Evolutionary conservation across 306 rosid species (phyloP).

Genomic region (Gastrolobium bilobum): DNA sequence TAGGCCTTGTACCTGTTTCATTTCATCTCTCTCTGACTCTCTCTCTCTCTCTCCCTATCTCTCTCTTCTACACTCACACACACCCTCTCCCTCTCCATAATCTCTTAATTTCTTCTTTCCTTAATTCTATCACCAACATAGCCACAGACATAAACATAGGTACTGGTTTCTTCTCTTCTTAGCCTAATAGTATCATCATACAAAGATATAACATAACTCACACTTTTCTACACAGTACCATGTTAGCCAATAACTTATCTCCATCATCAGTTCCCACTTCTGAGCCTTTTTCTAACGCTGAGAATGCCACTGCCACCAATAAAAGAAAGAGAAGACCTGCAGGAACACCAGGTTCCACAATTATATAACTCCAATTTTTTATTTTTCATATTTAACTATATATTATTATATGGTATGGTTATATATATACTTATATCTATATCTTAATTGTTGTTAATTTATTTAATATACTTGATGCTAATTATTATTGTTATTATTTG

Average conservation of each 20-base stretch:
- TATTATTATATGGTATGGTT: not conserved
- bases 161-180: slow-evolving; percentile 19
- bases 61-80: not conserved
- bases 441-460: not conserved
- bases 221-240: slow-evolving; percentile 39
- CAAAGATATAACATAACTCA: slow-evolving; percentile 16
- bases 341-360: slow-evolving; percentile 88
- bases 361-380: too few species aligned
- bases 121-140: slow-evolving; percentile 47
- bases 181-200: slow-evolving; percentile 33
- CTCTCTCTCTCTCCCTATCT: slow-evolving; percentile 42
- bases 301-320: slow-evolving; percentile 63
- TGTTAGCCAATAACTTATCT: slow-evolving; percentile 76
- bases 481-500: not conserved
- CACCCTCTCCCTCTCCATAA: slow-evolving; percentile 27
- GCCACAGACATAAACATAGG: slow-evolving; percentile 30
- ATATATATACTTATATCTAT: too few species aligned
- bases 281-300: slow-evolving; percentile 80
- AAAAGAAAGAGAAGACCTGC: slow-evolving; percentile 96
- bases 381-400: too few species aligned
- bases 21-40: slow-evolving; percentile 43
- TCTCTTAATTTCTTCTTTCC: slow-evolving; percentile 40
- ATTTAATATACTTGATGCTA: not conserved
- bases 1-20: slow-evolving; percentile 41
- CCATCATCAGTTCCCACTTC: slow-evolving; percentile 70